Evolutionary conservation across 75 land plant species (phyloP), one percentile per base, ranked within the genome.

Genomic region (Cryptomeria japonica): DNA sequence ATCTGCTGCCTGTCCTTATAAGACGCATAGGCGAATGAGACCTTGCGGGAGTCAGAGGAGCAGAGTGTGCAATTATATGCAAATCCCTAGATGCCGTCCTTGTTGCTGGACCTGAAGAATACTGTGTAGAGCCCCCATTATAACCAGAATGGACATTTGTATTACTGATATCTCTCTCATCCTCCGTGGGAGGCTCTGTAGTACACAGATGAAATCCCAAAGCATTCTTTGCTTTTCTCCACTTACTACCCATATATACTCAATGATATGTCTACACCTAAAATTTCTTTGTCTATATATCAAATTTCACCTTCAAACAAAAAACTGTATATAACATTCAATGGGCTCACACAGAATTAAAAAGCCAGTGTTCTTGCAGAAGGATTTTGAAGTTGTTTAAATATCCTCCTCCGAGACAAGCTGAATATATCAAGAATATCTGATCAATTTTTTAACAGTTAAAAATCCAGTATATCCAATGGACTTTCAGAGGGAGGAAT

Each of bases 211-310:
- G 88, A 64, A 91, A 41, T 1, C 91, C 87, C 36, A 93, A 77
- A 9, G 93, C 94, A 55, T 84, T 32, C 90, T 93, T 93, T 44
- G 87, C 94, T 34, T 89, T 92, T 75, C 88, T 90, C 94, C 94
- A 94, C 49, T 70, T 88, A 61, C 93, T 92, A 41, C 86, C 93
- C 95, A 94, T 94, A 19, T 61, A 22, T 5, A 19, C 68, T 9
- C 12, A 49, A 49, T 49, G 51, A 49, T 49, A 49, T 49, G 9
- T 7, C 49, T 47, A 58, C 22, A 61, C 5, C 68, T 3, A 61
- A 61, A 61, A 61, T 19, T 4, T 56, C 5, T 19, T 22, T 61
- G 6, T 61, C 25, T 61, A 61, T 61, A 22, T 61, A 61, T 61
- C 68, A 5, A 61, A 61, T 61, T 61, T 22, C 25, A 19, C 68